Percentiles rank a stretch among this genome's conserved stretches.
These are phyloP conservation scores for Eucalyptus regnans DNA, from an alignment of 345 rosid species.

Conservation along the genomic window DNA sequence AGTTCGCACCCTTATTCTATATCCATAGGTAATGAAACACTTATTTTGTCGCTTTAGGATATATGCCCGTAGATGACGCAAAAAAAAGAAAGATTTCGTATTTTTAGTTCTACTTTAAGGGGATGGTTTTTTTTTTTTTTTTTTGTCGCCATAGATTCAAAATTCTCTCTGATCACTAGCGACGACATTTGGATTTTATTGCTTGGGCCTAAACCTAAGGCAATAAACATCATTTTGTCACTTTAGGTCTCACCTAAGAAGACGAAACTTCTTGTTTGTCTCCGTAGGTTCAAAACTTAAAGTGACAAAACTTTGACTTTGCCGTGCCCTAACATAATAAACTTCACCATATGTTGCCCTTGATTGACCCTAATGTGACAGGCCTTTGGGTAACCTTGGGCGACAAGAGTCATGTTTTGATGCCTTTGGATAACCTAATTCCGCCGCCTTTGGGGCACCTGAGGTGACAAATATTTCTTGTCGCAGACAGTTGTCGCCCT, in stretches of 20 bases:
- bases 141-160: no score
- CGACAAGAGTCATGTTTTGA: no score
- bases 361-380: not conserved
- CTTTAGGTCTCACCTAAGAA: not conserved
- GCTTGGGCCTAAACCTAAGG: not conserved
- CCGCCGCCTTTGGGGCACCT: rapidly evolving
- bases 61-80: no score
- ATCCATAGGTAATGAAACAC: no score
- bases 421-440: not conserved
- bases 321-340: rapidly evolving
- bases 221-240: no score
- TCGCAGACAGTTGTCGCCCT: not conserved
- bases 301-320: no score
- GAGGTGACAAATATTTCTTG: rapidly evolving
- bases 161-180: rapidly evolving
- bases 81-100: no score
- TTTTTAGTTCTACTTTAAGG: no score
- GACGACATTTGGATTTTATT: not conserved
- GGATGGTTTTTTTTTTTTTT: no score
- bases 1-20: no score
- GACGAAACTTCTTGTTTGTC: rapidly evolving
- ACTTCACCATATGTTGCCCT: not conserved
- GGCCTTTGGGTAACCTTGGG: no score
- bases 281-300: rapidly evolving
- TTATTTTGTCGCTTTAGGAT: no score